Base-by-base conservation (phyloP, 768 basidiomycete genomes). In the Vishniacozyma victoriae region DNA sequence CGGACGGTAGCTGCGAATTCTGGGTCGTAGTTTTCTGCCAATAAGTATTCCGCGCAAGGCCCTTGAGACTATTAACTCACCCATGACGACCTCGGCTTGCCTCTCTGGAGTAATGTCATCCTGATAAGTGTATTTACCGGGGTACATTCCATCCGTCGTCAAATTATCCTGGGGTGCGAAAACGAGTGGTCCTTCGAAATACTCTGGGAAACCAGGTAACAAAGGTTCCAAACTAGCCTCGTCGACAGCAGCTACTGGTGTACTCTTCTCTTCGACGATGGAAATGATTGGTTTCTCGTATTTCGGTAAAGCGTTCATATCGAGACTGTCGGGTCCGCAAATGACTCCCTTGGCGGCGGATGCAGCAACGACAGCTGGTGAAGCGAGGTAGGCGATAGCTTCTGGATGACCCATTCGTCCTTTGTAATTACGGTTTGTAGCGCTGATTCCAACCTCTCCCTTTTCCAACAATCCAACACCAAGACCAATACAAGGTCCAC, bases 391-490 rank as follows among this genome's bases (percentile, higher is more conserved):
- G 0, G 95, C 93, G 59, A 85, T 81, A 0, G 95, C 93, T 43
- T 88, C 87, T 0, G 95, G 93, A 55, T 85, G 82, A 0, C 95
- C 95, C 95, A 99, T 99, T 3, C 95, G 80, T 3, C 95, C 95
- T 76, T 99, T 97, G 76, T 96, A 99, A 67, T 99, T 99, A 73
- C 95, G 78, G 73, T 99, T 99, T 5, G 93, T 97, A 3, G 95
- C 95, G 55, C 90, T 93, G 67, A 99, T 97, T 1, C 95, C 93
- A 1, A 84, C 85, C 72, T 99, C 80, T 1, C 93, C 95, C 56
- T 97, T 92, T 69, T 96, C 85, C 27, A 99, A 75, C 44, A 97
- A 73, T 11, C 95, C 95, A 0, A 82, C 84, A 1, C 95, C 95
- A 4, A 99, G 79, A 18, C 95, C 95, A 55, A 99, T 99, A 70